phyloP scores from a whole-genome alignment of 306 rosid species.

The Adenanthera pavonina region DNA sequence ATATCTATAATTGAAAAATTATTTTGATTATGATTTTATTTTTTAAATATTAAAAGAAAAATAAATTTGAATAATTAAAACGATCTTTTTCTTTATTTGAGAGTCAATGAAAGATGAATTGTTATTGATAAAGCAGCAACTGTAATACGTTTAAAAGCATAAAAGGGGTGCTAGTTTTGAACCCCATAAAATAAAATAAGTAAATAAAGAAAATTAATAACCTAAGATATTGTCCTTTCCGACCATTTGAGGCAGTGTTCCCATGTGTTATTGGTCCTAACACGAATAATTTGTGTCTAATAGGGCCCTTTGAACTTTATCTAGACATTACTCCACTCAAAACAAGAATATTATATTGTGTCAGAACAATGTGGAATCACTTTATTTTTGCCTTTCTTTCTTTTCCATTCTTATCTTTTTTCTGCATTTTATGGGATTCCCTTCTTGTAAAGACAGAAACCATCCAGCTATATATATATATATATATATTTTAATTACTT shows the following conservation, averaged over 20 bases:
- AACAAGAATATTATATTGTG: not conserved
- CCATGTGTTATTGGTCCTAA: not conserved
- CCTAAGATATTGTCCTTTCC: not conserved
- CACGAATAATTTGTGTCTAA: not conserved
- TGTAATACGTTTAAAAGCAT: too few relatives aligned
- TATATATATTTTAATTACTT: not conserved
- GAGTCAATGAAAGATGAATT: too few relatives aligned
- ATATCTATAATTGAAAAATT: too few relatives aligned
- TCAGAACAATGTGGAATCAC: not conserved
- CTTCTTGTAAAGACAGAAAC: conserved; percentile 11
- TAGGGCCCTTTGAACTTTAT: not conserved
- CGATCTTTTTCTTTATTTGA: not conserved
- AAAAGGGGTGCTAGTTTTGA: not conserved
- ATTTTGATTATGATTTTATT: too few relatives aligned
- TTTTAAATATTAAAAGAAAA: too few relatives aligned
- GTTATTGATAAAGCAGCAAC: not conserved
- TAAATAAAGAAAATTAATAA: not conserved
- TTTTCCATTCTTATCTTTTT: not conserved
- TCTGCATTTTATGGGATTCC: conserved; percentile 4
- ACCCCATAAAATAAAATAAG: not conserved
- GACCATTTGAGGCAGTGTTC: not conserved
- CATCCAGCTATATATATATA: not conserved
- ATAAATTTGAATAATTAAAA: not conserved
- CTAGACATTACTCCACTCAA: not conserved
- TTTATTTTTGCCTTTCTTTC: not conserved